Percentiles rank a stretch among this genome's conserved stretches.
Evolutionary conservation across 2,329 filamentous ascomycete genomes (phyloP).

Genomic region (Chrysosphaeria jannelii): DNA sequence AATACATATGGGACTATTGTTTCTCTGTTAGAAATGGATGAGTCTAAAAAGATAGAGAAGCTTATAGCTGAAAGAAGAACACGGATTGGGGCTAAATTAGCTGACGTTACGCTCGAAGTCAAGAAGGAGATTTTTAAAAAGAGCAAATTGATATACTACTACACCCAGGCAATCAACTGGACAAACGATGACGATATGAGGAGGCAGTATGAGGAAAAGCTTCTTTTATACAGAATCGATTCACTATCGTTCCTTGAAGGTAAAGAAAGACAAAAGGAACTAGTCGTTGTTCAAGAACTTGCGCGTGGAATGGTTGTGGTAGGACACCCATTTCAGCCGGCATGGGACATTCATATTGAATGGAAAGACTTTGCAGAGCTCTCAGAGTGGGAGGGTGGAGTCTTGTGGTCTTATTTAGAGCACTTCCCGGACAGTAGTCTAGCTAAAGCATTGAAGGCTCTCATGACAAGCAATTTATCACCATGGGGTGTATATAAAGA

Average conservation of each 20-base stretch:
- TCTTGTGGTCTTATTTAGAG: constrained; percentile 52
- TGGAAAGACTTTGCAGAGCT: constrained; percentile 58
- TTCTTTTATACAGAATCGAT: constrained; percentile 56
- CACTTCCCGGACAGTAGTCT: constrained; percentile 69
- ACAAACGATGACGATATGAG: constrained; percentile 59
- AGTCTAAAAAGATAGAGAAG: constrained; percentile 68
- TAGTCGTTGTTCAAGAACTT: constrained; percentile 40
- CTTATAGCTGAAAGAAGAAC: constrained; percentile 74
- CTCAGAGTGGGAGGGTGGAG: constrained; percentile 42
- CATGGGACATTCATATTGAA: constrained; percentile 75
- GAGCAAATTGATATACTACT: constrained; percentile 54
- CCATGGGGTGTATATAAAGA: constrained; percentile 48
- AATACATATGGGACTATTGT: constrained; percentile 59
- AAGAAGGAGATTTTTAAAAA: constrained; percentile 53
- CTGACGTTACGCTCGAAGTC: constrained; percentile 60
- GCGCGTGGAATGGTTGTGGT: constrained; percentile 90
- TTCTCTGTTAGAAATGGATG: constrained; percentile 56
- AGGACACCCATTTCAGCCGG: constrained; percentile 63
- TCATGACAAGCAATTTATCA: constrained; percentile 54
- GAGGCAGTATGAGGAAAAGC: constrained; percentile 67
- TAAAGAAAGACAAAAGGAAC: constrained; percentile 34
- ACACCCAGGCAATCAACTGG: constrained; percentile 71
- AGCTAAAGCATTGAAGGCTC: constrained; percentile 54
- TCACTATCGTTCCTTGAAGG: constrained; percentile 37
- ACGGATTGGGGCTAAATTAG: constrained; percentile 54